phyloP scores from a whole-genome alignment of 495 filamentous ascomycete genomes.

The Terfezia claveryi region DNA sequence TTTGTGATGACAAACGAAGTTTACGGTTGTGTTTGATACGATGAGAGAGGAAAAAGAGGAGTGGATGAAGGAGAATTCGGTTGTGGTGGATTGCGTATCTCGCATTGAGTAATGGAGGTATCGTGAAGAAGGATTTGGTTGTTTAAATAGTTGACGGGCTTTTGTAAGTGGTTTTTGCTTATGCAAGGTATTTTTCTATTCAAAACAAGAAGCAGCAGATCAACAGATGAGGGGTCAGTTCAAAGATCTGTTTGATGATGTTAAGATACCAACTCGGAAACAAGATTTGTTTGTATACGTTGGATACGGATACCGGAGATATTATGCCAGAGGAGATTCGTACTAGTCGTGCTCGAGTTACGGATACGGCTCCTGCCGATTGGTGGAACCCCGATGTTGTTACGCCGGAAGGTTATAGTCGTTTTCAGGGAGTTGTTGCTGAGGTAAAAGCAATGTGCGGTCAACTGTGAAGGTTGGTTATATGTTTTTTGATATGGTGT shows the following conservation, averaged over 20 bases:
- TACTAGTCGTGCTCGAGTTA: neutral
- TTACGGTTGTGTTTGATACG: neutral
- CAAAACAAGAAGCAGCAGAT: neutral
- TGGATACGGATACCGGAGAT: neutral
- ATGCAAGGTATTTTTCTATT: too few species aligned
- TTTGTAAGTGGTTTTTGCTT: too few species aligned
- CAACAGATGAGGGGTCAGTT: neutral
- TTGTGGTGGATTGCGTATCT: neutral
- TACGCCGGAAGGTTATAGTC: neutral
- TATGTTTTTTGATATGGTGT: neutral
- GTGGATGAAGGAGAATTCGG: conserved; percentile 1
- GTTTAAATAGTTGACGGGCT: too few species aligned
- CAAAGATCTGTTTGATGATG: neutral
- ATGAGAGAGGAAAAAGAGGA: neutral
- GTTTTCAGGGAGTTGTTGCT: neutral
- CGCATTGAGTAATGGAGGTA: too few species aligned
- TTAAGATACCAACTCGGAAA: neutral
- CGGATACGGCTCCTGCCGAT: neutral
- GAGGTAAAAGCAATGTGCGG: neutral
- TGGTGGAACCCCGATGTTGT: neutral
- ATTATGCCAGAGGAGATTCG: neutral
- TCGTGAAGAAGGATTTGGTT: too few species aligned
- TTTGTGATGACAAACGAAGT: neutral
- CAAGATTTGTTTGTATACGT: neutral
- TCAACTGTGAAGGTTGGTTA: neutral